Evolutionary conservation across 2,329 filamentous ascomycete genomes (phyloP).

Genomic region (Ascosphaera apis): DNA sequence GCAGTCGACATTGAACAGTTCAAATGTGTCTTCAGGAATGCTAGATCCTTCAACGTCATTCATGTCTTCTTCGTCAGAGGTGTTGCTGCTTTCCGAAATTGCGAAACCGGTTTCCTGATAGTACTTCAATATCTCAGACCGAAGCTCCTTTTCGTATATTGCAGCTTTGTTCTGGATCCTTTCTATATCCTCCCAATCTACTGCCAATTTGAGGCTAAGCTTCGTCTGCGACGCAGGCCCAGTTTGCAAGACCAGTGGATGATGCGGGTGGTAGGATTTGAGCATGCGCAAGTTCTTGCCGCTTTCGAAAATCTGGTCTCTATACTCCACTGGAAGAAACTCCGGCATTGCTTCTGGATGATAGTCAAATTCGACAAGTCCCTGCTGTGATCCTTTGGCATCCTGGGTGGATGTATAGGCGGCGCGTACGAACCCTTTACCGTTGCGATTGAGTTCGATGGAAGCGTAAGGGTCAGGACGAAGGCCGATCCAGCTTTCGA

Average conservation of each 20-base stretch:
- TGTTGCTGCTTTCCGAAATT: neutral
- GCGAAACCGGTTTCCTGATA: constrained; percentile 7
- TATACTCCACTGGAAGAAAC: constrained; percentile 49
- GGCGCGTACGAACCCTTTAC: constrained; percentile 37
- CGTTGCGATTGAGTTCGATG: constrained; percentile 24
- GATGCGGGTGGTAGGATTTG: constrained; percentile 43
- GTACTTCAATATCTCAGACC: constrained; percentile 17
- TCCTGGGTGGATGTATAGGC: constrained; percentile 26
- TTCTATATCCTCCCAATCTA: constrained; percentile 47
- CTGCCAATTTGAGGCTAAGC: constrained; percentile 42
- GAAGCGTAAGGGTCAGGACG: constrained; percentile 32
- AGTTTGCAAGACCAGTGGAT: constrained; percentile 28
- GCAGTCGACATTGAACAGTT: constrained; percentile 16
- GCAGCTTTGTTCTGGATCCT: constrained; percentile 36
- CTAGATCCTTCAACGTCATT: constrained; percentile 1
- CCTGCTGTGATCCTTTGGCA: constrained; percentile 31
- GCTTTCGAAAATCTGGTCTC: constrained; percentile 51
- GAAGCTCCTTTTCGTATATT: constrained; percentile 15
- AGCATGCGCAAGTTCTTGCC: constrained; percentile 56
- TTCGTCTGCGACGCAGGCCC: constrained; percentile 15
- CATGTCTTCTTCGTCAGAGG: neutral
- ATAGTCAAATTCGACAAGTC: constrained; percentile 38
- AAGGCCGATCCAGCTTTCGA: constrained; percentile 55
- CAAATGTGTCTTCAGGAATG: constrained; percentile 9
- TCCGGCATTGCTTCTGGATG: constrained; percentile 36